Evolutionary conservation across 768 basidiomycete genomes (phyloP).

Genomic region (Solioccasus polychromus): DNA sequence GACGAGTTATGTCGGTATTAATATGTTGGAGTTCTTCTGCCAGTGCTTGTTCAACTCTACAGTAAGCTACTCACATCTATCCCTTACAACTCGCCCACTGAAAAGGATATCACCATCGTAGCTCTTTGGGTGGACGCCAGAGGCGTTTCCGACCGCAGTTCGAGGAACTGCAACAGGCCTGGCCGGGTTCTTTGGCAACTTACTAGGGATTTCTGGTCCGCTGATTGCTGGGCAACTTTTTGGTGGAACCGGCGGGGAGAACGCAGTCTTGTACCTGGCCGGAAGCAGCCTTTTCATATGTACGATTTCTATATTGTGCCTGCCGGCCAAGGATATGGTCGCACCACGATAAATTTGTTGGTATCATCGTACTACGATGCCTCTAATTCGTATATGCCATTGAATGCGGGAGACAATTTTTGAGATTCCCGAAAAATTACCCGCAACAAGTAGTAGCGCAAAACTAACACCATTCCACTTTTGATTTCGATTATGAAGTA

Average conservation of each 20-base stretch:
- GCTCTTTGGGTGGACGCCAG: background rate
- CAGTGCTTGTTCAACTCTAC: background rate
- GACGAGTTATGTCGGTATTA: background rate
- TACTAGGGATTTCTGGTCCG: background rate
- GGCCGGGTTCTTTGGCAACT: background rate
- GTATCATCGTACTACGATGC: too few species aligned
- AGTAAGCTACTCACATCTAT: too few species aligned
- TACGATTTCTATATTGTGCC: background rate
- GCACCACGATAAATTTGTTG: too few species aligned
- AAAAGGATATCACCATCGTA: background rate
- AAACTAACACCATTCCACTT: too few species aligned
- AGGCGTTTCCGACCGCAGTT: background rate
- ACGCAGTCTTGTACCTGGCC: background rate
- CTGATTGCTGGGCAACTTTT: background rate
- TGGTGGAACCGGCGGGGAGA: background rate
- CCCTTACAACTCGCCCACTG: too few species aligned
- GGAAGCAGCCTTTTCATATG: background rate
- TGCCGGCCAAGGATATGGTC: conserved; percentile 7
- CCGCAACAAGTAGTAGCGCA: too few species aligned
- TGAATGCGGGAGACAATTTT: too few species aligned
- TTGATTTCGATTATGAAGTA: too few species aligned
- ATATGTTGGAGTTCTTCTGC: background rate
- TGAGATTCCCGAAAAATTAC: too few species aligned
- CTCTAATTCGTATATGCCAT: too few species aligned
- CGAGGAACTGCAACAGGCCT: background rate